These are phyloP conservation scores for Pseudogymnoascus sp. DNA, from an alignment of 2,329 filamentous ascomycete genomes.

Conservation along the genomic window DNA sequence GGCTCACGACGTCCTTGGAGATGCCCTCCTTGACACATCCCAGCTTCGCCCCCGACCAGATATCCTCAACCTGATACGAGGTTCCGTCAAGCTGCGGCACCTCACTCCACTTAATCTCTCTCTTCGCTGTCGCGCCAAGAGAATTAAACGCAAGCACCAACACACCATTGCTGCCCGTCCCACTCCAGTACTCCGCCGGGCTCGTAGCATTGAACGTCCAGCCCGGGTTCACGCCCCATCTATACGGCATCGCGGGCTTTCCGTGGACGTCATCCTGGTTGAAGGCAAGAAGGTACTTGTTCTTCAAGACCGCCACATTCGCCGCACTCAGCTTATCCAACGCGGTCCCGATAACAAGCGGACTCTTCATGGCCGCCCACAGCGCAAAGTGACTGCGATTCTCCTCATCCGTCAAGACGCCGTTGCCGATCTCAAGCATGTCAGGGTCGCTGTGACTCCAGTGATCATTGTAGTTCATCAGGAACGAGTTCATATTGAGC, in stretches of 20 bases:
- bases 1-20: slow-evolving; percentile 28
- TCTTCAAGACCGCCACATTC: slow-evolving; percentile 29
- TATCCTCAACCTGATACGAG: slow-evolving; percentile 38
- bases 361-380: slow-evolving; percentile 12
- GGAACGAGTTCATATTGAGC: slow-evolving; percentile 34
- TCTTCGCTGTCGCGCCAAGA: slow-evolving; percentile 28
- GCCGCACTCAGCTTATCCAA: slow-evolving; percentile 23
- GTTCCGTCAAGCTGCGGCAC: slow-evolving; percentile 36
- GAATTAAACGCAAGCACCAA: slow-evolving; percentile 46
- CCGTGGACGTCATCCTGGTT: slow-evolving; percentile 33
- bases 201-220: slow-evolving; percentile 43
- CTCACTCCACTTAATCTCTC: slow-evolving; percentile 37
- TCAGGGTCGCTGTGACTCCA: slow-evolving; percentile 30
- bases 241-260: slow-evolving; percentile 30
- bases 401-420: slow-evolving; percentile 20
- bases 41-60: slow-evolving; percentile 41
- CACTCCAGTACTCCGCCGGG: slow-evolving; percentile 47
- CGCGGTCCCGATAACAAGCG: background rate
- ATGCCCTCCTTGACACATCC: slow-evolving; percentile 32
- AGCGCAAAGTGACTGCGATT: slow-evolving; percentile 10
- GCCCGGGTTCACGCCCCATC: slow-evolving; percentile 45
- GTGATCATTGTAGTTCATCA: slow-evolving; percentile 32
- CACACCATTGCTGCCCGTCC: slow-evolving; percentile 37
- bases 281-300: slow-evolving; percentile 23
- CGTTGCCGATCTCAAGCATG: slow-evolving; percentile 24